Base-by-base conservation (phyloP, 2,329 filamentous ascomycete genomes). In the Bipolaris zeicola region DNA sequence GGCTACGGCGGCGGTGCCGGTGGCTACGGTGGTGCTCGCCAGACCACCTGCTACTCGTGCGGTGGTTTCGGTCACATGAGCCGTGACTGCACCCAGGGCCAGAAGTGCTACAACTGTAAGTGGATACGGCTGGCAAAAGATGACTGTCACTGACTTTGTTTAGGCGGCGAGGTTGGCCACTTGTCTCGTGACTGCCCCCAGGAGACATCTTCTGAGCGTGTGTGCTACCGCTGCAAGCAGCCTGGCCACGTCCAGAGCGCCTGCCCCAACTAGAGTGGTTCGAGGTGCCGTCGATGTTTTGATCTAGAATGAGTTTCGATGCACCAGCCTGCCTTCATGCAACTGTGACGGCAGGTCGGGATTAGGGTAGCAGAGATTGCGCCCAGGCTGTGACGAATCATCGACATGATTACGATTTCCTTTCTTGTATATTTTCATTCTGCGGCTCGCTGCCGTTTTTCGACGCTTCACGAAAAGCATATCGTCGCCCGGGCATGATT, bases 61-160 rank as follows among this genome's bases (percentile, higher is more conserved):
- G 95, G 95, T 70, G 95, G 95, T 66, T 93, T 92, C 76, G 94
- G 94, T 74, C 95, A 99, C 84, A 94, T 96, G 90, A 93, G 91
- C 76, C 90, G 93, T 84, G 95, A 98, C 81, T 99, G 95, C 82
- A 96, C 94, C 71, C 96, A 98, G 79, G 95, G 95, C 73, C 94
- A 96, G 85, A 98, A 98, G 85, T 99, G 95, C 89, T 99, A 98
- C 88, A 97, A 97, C 87, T 98, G 95, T 87, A 76, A 75, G 84
- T 75, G 16, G 36, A 37, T 5, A 36, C 26, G 8, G 3, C 13
- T 13, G 39, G 6, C 58, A 38, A 36, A 26, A 7, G 18, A n/a
- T 52, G 48, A 47, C 61, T 45, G 24, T 16, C 48, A 43, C 72
- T 77, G 64, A 76, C 57, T 10, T 48, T 51, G 34, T 18, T 39